These are phyloP conservation scores for Aciculoconidium aculeatum DNA, from an alignment of 805 yeast genomes.

Conservation along the genomic window DNA sequence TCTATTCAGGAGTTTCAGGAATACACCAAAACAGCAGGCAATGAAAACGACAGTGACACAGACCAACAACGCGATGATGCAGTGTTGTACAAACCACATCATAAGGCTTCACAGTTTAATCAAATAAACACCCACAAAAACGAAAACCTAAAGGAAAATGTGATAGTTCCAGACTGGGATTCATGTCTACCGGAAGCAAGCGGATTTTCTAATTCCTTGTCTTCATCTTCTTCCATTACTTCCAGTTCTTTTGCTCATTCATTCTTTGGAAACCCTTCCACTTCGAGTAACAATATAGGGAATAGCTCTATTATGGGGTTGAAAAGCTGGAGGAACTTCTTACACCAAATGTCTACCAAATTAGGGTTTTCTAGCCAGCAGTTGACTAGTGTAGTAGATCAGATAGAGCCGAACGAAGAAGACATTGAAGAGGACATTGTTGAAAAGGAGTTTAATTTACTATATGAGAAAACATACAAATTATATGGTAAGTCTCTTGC, in stretches of 20 bases:
- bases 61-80: conserved; percentile 29
- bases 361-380: conserved; percentile 31
- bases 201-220: conserved; percentile 11
- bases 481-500: conserved; percentile 34
- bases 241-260: conserved; percentile 14
- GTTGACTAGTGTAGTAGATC: conserved; percentile 20
- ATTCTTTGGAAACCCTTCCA: conserved; percentile 21
- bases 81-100: conserved; percentile 39
- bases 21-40: conserved; percentile 2
- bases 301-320: conserved; percentile 23
- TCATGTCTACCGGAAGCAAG: conserved; percentile 26
- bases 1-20: conserved; percentile 16
- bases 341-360: conserved; percentile 27
- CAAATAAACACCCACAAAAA: conserved; percentile 40
- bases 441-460: conserved; percentile 26
- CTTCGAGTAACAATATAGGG: conserved; percentile 15
- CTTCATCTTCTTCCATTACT: conserved; percentile 12
- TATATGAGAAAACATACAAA: conserved; percentile 31
- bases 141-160: conserved; percentile 35
- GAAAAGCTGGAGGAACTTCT: conserved; percentile 30
- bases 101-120: conserved; percentile 32
- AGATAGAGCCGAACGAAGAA: conserved; percentile 9
- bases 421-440: conserved; percentile 10
- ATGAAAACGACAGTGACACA: conserved; percentile 6
- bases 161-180: conserved; percentile 39